Percentiles rank a stretch among this genome's conserved stretches.
These are phyloP conservation scores for Aspergillus sergii DNA, from an alignment of 2,329 filamentous ascomycete species.

Conservation along the genomic window DNA sequence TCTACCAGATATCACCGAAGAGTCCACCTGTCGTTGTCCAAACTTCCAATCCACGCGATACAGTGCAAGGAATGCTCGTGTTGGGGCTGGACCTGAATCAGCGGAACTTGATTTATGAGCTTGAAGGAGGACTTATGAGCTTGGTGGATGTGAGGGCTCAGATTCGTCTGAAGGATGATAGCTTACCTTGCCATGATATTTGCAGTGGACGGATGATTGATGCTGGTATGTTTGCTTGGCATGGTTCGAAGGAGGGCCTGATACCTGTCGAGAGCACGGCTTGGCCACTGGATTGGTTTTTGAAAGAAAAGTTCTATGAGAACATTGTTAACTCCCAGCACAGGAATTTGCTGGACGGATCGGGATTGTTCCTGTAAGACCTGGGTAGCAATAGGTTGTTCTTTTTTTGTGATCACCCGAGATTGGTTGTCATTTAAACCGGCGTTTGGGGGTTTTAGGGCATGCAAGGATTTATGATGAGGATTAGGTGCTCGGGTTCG, in stretches of 20 bases:
- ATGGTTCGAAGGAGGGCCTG: conserved; percentile 13
- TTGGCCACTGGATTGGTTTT: conserved; percentile 22
- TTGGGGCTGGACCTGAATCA: conserved; percentile 29
- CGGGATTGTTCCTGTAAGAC: not conserved
- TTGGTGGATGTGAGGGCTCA: conserved; percentile 25
- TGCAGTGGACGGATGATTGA: conserved; percentile 23
- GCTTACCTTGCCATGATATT: conserved; percentile 7
- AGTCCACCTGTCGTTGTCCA: conserved; percentile 26
- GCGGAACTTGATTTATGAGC: conserved; percentile 26
- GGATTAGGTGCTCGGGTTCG: not conserved
- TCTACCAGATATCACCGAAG: conserved; percentile 22
- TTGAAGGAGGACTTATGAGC: conserved; percentile 24
- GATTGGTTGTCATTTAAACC: not conserved
- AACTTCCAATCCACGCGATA: conserved; percentile 18
- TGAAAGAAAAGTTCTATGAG: conserved; percentile 21
- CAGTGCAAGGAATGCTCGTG: conserved; percentile 32
- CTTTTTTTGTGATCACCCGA: not conserved
- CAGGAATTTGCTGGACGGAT: not conserved
- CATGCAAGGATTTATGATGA: not conserved
- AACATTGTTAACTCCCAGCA: conserved; percentile 18
- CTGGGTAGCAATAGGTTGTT: not conserved
- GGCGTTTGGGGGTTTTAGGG: not conserved
- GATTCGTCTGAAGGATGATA: conserved; percentile 22
- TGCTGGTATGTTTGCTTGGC: conserved; percentile 31
- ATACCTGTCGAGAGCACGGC: conserved; percentile 8